Conservation (phyloP, 257 asterid species). For the Solanum infundibuliforme region DNA sequence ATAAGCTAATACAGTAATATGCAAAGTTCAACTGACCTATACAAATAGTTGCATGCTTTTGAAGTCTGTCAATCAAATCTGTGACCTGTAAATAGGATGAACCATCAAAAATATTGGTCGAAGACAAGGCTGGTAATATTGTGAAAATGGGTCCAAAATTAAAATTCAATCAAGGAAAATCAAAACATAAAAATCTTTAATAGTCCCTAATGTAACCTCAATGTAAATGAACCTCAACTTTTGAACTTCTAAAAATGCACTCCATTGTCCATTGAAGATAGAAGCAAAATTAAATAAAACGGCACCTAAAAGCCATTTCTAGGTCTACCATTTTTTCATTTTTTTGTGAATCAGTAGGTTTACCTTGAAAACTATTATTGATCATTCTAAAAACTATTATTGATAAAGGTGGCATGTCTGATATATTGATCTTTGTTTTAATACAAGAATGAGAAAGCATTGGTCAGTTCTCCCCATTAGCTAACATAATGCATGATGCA, state of each 20-base stretch:
- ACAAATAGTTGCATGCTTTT: constrained; percentile 56
- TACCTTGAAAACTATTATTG: background rate
- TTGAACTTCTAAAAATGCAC: background rate
- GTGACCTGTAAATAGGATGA: constrained; percentile 55
- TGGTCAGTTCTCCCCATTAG: background rate
- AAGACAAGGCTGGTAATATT: background rate
- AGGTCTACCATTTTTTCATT: background rate
- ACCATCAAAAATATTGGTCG: background rate
- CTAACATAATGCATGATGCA: background rate
- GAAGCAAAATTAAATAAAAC: background rate
- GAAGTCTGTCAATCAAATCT: constrained; percentile 48
- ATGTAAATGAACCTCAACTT: background rate
- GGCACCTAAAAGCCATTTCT: background rate
- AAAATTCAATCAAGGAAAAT: background rate
- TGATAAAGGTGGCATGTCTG: background rate
- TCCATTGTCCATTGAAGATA: background rate
- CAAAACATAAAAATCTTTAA: background rate
- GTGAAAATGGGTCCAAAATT: background rate
- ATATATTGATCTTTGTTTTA: background rate
- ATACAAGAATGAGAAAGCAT: background rate
- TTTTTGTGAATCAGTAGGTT: background rate
- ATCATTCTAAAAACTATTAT: background rate
- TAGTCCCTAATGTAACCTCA: background rate
- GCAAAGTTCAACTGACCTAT: constrained; percentile 27
- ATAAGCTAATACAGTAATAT: background rate